phyloP scores from a whole-genome alignment of 345 rosid genomes.

The Lepidium aucheri region DNA sequence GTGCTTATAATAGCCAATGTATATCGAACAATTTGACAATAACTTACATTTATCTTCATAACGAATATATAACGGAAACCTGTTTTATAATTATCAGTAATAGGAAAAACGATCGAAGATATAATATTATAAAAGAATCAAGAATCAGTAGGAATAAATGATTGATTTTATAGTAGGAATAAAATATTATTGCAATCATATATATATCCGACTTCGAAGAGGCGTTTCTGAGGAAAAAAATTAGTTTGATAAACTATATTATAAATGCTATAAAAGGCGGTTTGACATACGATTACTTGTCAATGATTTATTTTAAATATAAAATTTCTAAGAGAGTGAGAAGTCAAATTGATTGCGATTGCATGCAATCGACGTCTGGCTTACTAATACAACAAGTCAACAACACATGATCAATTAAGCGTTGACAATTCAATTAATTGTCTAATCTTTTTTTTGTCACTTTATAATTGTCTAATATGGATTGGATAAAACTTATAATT shows the following conservation, averaged over 20 bases:
- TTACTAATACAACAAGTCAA: conserved; percentile 21
- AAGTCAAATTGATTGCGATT: conserved; percentile 20
- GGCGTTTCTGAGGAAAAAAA: background rate
- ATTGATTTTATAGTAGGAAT: background rate
- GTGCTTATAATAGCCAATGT: background rate
- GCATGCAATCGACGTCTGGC: conserved; percentile 18
- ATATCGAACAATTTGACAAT: background rate
- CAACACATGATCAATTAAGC: conserved; percentile 11
- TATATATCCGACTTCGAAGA: conserved; percentile 13
- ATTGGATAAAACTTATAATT: background rate
- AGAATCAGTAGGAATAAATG: background rate
- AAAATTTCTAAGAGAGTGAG: background rate
- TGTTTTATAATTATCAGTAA: background rate
- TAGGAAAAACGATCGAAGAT: background rate
- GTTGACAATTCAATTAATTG: conserved; percentile 11
- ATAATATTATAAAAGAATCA: too few relatives aligned
- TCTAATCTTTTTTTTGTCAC: too few relatives aligned
- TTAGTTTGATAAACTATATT: background rate
- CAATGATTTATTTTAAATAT: conserved; percentile 20
- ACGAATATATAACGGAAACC: background rate
- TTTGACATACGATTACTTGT: conserved; percentile 24
- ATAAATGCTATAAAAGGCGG: conserved; percentile 13
- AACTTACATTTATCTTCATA: background rate
- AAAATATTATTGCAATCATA: background rate
- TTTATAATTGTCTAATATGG: background rate